Evolutionary conservation across 1,284 basidiomycete genomes (phyloP).

Genomic region (Caloboletus firmus): DNA sequence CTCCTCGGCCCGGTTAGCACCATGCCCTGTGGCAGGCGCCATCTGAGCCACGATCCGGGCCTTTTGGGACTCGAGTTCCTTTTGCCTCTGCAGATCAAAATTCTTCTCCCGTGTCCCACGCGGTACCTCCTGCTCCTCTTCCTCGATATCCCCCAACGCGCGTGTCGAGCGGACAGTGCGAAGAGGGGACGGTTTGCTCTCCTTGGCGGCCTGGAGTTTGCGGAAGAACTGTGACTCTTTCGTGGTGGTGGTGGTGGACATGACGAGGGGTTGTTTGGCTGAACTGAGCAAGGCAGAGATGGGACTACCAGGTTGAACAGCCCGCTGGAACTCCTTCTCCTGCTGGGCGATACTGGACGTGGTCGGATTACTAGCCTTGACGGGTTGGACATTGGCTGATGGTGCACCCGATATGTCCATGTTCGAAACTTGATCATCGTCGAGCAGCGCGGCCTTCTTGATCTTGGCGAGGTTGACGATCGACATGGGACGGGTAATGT

Average conservation of each 20-base stretch:
- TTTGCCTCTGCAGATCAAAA: constrained; percentile 54
- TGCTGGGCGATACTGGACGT: constrained; percentile 76
- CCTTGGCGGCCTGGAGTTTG: constrained; percentile 51
- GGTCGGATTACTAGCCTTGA: constrained; percentile 40
- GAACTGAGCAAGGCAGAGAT: constrained; percentile 90
- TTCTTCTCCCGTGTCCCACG: constrained; percentile 44
- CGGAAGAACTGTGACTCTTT: constrained; percentile 58
- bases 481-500: constrained; percentile 64
- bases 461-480: constrained; percentile 69
- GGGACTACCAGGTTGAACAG: constrained; percentile 92
- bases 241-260: constrained; percentile 48
- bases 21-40: constrained; percentile 56
- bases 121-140: constrained; percentile 44
- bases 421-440: constrained; percentile 53
- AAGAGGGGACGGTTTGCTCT: constrained; percentile 39
- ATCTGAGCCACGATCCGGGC: constrained; percentile 88
- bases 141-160: constrained; percentile 50
- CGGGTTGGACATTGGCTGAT: constrained; percentile 18
- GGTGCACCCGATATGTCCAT: constrained; percentile 41
- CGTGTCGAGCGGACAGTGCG: constrained; percentile 35
- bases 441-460: constrained; percentile 58
- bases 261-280: constrained; percentile 84
- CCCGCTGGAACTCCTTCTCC: constrained; percentile 94
- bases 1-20: constrained; percentile 34
- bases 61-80: constrained; percentile 83